A percentile compares a stretch with the other conserved stretches of the same genome.
Conservation (phyloP, 768 basidiomycete species). For the Termitomyces titanicus region DNA sequence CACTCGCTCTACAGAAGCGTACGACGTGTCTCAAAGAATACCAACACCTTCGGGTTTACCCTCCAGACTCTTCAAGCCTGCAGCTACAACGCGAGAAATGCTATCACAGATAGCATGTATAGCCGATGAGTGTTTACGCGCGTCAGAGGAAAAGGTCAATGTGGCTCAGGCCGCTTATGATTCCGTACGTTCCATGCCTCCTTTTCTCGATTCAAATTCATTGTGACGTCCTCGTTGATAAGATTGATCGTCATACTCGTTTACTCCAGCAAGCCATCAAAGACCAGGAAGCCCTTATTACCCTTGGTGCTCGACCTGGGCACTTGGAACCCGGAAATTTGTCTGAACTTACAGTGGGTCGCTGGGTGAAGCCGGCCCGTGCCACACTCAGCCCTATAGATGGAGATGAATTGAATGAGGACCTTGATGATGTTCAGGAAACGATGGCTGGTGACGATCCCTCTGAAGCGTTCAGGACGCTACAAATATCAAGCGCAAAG, state of each 20-base stretch:
- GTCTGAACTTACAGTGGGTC: constrained; percentile 58
- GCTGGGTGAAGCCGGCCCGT: constrained; percentile 43
- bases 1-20: neutral
- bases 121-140: constrained; percentile 55
- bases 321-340: constrained; percentile 46
- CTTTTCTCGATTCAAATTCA: neutral
- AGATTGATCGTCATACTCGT: constrained; percentile 81
- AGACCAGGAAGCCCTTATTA: constrained; percentile 38
- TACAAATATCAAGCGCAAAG: constrained; percentile 5
- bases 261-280: constrained; percentile 67
- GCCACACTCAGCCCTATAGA: constrained; percentile 40
- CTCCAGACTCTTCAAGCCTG: constrained; percentile 21
- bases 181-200: constrained; percentile 42
- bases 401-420: constrained; percentile 18
- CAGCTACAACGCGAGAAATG: constrained; percentile 42
- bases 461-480: neutral
- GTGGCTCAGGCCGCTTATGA: constrained; percentile 69
- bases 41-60: constrained; percentile 18
- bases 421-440: neutral
- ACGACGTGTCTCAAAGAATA: neutral
- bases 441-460: neutral
- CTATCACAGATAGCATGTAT: constrained; percentile 57
- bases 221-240: constrained; percentile 5
- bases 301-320: constrained; percentile 32
- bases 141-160: constrained; percentile 76